A percentile compares a stretch with the other conserved stretches of the same genome.
Evolutionary conservation across 169 alveolate genomes (phyloP).

Genomic region (Babesia bovis): DNA sequence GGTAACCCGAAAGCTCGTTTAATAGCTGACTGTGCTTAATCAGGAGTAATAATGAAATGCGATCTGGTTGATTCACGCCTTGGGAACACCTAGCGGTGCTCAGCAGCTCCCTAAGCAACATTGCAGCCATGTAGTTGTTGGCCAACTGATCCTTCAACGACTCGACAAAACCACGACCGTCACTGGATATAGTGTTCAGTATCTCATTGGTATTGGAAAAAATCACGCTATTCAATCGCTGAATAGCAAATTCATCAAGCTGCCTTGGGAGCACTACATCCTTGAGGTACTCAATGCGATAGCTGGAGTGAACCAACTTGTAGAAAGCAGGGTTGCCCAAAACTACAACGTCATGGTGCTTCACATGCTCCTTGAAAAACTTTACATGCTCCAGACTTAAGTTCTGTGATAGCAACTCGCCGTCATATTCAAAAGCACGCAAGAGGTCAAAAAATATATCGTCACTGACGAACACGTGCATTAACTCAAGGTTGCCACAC

Average conservation of each 20-base stretch:
- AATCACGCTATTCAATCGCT: slow-evolving; percentile 64
- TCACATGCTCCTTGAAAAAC: slow-evolving; percentile 48
- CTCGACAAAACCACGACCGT: slow-evolving; percentile 53
- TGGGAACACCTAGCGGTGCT: slow-evolving; percentile 48
- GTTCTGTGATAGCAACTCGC: slow-evolving; percentile 54
- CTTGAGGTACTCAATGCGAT: slow-evolving; percentile 73
- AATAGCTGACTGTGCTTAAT: slow-evolving; percentile 58
- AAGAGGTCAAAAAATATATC: slow-evolving; percentile 63
- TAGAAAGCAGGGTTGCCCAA: slow-evolving; percentile 49
- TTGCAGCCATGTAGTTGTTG: slow-evolving; percentile 57
- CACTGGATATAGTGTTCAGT: slow-evolving; percentile 65
- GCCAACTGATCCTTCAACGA: slow-evolving; percentile 50
- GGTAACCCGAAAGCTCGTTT: slow-evolving; percentile 61
- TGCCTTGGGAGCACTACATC: slow-evolving; percentile 79
- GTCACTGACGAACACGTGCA: slow-evolving; percentile 65
- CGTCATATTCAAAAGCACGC: slow-evolving; percentile 64
- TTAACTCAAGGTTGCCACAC: slow-evolving; percentile 69
- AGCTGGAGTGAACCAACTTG: slow-evolving; percentile 53
- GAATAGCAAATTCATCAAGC: slow-evolving; percentile 75
- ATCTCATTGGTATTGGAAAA: slow-evolving; percentile 72
- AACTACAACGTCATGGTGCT: slow-evolving; percentile 49
- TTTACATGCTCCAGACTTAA: slow-evolving; percentile 58
- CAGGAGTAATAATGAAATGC: slow-evolving; percentile 59
- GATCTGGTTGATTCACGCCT: slow-evolving; percentile 52
- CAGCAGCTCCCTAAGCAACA: slow-evolving; percentile 61